Conservation (phyloP, 2,329 filamentous ascomycete species). For the Aureobasidium zeae region DNA sequence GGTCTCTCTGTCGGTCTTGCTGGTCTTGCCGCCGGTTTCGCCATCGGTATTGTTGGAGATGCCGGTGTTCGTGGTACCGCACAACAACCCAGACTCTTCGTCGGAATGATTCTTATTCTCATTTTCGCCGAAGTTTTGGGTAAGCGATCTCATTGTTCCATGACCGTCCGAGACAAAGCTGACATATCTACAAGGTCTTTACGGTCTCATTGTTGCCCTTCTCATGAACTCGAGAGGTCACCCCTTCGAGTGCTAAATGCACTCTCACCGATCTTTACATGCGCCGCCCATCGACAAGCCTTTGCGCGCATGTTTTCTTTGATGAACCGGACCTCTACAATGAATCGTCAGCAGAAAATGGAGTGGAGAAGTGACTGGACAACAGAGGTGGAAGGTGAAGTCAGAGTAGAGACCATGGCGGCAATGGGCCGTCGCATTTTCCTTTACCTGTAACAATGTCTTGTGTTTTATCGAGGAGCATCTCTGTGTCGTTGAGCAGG, state of each 20-base stretch:
- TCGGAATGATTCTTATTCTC: conserved; percentile 97
- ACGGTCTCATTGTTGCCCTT: conserved; percentile 95
- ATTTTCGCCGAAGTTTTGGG: conserved; percentile 99
- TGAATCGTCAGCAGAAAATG: conserved; percentile 5
- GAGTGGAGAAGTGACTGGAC: conserved; percentile 4
- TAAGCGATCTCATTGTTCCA: conserved; percentile 38
- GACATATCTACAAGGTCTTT: conserved; percentile 60
- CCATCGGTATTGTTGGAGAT: conserved; percentile 55
- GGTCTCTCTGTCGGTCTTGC: conserved; percentile 41
- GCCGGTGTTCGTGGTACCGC: conserved; percentile 81
- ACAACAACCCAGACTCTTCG: conserved; percentile 77
- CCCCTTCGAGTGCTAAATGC: conserved; percentile 46
- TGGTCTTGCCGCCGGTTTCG: conserved; percentile 35
- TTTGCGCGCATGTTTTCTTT: conserved; percentile 4
- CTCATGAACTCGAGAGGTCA: conserved; percentile 97
- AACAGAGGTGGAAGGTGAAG: conserved; percentile 5
- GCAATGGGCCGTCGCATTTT: conserved; percentile 9
- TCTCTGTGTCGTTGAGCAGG: conserved; percentile 12
- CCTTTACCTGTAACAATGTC: conserved; percentile 15
- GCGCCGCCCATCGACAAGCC: conserved; percentile 8
- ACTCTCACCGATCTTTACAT: conserved; percentile 14
- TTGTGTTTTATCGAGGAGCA: conserved; percentile 14
- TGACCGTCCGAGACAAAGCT: neutral
- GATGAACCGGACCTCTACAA: neutral
- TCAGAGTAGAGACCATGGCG: neutral